phyloP scores from a whole-genome alignment of 1,284 basidiomycete genomes.

The Anthracocystis walkeri region DNA sequence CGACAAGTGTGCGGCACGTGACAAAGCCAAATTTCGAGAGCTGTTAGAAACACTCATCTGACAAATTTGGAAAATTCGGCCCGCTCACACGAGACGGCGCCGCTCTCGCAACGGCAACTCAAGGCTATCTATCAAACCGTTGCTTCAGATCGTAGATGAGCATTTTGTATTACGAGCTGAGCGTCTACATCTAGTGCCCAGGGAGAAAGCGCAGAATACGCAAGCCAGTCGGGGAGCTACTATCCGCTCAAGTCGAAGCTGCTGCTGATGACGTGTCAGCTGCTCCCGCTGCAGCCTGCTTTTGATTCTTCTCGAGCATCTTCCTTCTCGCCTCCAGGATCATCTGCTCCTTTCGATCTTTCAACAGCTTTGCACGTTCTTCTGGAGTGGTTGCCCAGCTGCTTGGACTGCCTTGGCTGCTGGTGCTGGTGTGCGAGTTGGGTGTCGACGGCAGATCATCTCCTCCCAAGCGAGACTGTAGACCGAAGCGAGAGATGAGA shows the following conservation, averaged over 20 bases:
- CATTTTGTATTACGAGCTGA: background rate
- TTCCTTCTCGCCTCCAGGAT: conserved; percentile 48
- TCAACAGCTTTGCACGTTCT: conserved; percentile 44
- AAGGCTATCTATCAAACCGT: background rate
- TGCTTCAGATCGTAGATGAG: background rate
- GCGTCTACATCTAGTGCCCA: background rate
- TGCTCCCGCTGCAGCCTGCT: background rate
- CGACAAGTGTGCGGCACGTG: conserved; percentile 23
- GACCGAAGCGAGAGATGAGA: conserved; percentile 53
- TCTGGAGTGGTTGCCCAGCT: conserved; percentile 49
- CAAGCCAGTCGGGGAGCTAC: background rate
- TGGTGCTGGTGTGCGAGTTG: conserved; percentile 15
- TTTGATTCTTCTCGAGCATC: conserved; percentile 37
- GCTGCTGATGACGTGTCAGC: background rate
- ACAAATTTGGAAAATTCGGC: background rate
- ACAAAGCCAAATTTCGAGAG: background rate
- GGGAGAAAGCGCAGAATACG: background rate
- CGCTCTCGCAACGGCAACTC: background rate
- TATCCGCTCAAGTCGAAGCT: conserved; percentile 2
- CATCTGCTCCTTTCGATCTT: conserved; percentile 57
- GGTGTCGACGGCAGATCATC: conserved; percentile 21
- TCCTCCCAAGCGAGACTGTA: conserved; percentile 34
- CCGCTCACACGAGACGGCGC: conserved; percentile 4
- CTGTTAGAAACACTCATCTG: background rate
- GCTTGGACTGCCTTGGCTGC: conserved; percentile 33